phyloP scores from a whole-genome alignment of 1,284 basidiomycete species.

The Mycosarcoma maydis region DNA sequence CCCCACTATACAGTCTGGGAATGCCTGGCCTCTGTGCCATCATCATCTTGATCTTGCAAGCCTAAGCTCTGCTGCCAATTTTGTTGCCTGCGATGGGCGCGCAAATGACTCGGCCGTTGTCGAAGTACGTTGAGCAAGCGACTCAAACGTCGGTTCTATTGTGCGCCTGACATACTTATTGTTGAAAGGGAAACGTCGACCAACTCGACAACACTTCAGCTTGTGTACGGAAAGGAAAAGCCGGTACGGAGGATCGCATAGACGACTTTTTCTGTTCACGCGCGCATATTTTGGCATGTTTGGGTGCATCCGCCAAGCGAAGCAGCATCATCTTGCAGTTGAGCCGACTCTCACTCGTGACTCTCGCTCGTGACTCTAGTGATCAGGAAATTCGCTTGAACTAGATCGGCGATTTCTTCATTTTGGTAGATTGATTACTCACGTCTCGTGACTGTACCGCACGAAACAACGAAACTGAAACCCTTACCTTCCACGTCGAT shows the following conservation, averaged over 20 bases:
- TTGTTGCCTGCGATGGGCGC: no score
- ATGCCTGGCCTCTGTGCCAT: constrained; percentile 21
- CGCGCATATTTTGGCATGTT: constrained; percentile 9
- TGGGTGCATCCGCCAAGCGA: constrained; percentile 1
- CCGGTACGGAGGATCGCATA: not conserved
- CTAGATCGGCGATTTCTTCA: constrained; percentile 3
- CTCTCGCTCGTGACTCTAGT: not conserved
- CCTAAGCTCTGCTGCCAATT: not conserved
- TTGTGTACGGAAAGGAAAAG: no score
- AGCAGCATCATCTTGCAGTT: constrained; percentile 31
- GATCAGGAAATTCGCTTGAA: not conserved
- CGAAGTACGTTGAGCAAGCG: no score
- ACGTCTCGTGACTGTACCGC: no score
- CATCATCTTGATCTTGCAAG: constrained; percentile 10
- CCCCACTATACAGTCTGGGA: constrained; percentile 27
- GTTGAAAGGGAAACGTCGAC: no score
- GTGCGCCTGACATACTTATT: no score
- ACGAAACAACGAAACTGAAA: constrained; percentile 6
- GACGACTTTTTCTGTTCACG: not conserved
- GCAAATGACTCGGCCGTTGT: not conserved
- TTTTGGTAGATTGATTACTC: no score
- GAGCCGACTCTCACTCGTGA: no score
- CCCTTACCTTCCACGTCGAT: constrained; percentile 37
- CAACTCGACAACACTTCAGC: no score
- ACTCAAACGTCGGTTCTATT: no score